Base-by-base conservation (phyloP, 2,329 filamentous ascomycete genomes). In the Aspergillus sp. region DNA sequence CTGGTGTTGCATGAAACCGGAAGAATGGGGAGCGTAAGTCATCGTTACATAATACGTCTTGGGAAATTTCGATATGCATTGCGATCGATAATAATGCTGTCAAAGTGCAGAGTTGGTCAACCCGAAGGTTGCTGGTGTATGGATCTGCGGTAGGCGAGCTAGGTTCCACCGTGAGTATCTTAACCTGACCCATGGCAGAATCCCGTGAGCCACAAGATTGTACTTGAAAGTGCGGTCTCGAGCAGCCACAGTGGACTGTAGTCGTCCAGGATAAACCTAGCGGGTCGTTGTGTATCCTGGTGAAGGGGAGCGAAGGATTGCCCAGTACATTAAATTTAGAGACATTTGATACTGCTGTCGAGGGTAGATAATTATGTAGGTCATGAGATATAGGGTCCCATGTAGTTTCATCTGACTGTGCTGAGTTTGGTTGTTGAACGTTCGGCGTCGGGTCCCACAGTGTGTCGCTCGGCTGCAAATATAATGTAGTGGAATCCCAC, bases 1-100 rank as follows among this genome's bases (percentile, higher is more conserved):
- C n/a, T 3, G 24, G 47, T 1, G 42, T 7, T 13, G 41, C 17
- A 13, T n/a, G 11, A 5, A 15, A 18, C 4, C 64, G 64, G 48
- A 65, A 71, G 56, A 72, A 72, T 1, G 66, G 67, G 2, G 69
- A 72, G 9, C 59, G 34, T n/a, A 62, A 57, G 26, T 66, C 60
- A 1, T 66, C 62, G 3, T 43, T 61, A 51, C 69, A 72, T 17
- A 71, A 54, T 24, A 58, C 55, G 1, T 66, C 62, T 34, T 64
- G 59, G 3, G 59, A 64, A 18, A 71, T 54, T 4, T 67, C 67
- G 11, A 71, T 44, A 17, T 69, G 65, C 47, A 63, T 61, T 17
- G 54, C 51, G 11, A 66, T 49, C 15, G n/a, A 38, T 24, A 39
- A 52, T 9, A 66, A 26, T 3, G 69, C 68, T 2, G 64, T 48